Percentiles rank a stretch among this genome's conserved stretches.
Conservation (phyloP, 2,329 filamentous ascomycete genomes). For the Apiospora marii region DNA sequence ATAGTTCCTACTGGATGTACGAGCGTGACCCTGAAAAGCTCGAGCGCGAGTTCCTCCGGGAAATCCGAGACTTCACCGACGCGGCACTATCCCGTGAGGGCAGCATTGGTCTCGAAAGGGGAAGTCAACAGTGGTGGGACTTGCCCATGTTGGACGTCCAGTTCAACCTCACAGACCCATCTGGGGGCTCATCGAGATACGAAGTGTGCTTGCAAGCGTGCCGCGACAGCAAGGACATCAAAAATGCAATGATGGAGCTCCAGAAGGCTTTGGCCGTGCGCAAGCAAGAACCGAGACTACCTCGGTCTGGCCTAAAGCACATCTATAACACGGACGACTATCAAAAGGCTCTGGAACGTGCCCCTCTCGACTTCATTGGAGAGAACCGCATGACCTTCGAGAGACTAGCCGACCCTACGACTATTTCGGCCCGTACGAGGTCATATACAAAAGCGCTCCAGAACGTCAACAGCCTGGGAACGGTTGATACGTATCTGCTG, state of each 20-base stretch:
- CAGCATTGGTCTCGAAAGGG: slow-evolving; percentile 3
- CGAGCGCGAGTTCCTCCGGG: slow-evolving; percentile 5
- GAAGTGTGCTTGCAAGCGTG: background rate
- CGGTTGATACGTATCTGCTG: background rate
- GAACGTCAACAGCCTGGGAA: slow-evolving; percentile 18
- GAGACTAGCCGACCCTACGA: background rate
- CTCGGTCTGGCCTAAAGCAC: background rate
- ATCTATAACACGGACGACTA: background rate
- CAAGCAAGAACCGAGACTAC: background rate
- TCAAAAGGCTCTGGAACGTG: slow-evolving; percentile 7
- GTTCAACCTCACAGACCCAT: background rate
- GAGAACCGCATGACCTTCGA: slow-evolving; percentile 17
- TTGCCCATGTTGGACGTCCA: slow-evolving; percentile 5
- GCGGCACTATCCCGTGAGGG: background rate
- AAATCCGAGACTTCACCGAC: slow-evolving; percentile 1
- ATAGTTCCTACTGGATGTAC: slow-evolving; percentile 5
- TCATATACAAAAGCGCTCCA: slow-evolving; percentile 3
- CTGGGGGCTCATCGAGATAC: background rate
- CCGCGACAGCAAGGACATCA: background rate
- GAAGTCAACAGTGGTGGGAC: slow-evolving; percentile 14
- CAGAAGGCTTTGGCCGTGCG: background rate
- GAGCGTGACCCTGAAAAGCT: slow-evolving; percentile 10
- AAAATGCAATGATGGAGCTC: background rate
- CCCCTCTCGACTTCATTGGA: slow-evolving; percentile 21
- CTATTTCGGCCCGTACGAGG: background rate